phyloP scores from a whole-genome alignment of 352 stramenopile genomes.

The Peronospora belbahrii region DNA sequence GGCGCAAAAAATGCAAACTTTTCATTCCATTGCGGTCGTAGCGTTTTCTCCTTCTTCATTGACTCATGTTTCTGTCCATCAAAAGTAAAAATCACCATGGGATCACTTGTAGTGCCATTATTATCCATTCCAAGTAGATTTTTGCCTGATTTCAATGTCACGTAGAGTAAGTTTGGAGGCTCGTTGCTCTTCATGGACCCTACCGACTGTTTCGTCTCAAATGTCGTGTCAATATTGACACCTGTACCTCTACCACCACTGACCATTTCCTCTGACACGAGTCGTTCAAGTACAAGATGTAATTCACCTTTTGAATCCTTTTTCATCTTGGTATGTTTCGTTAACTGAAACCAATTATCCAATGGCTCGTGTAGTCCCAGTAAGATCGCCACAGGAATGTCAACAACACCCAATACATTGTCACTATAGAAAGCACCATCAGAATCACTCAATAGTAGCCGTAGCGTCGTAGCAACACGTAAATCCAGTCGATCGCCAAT shows the following conservation, averaged over 20 bases:
- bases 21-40: constrained; percentile 73
- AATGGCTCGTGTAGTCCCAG: constrained; percentile 28
- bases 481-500: constrained; percentile 62
- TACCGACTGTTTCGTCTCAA: constrained; percentile 17
- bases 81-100: constrained; percentile 72
- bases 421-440: constrained; percentile 56
- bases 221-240: constrained; percentile 16
- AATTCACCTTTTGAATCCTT: constrained; percentile 59
- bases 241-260: constrained; percentile 13
- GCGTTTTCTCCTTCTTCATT: constrained; percentile 62
- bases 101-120: constrained; percentile 77
- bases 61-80: constrained; percentile 79
- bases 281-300: constrained; percentile 38
- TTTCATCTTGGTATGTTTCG: constrained; percentile 58
- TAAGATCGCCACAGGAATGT: constrained; percentile 60
- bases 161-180: constrained; percentile 57
- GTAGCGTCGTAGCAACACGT: constrained; percentile 53
- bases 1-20: constrained; percentile 68
- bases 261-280: constrained; percentile 8
- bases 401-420: constrained; percentile 56
- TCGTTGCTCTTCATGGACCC: constrained; percentile 9
- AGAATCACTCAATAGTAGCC: constrained; percentile 42
- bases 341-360: constrained; percentile 71
- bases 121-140: constrained; percentile 82
- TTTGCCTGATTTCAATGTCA: constrained; percentile 67